phyloP scores from a whole-genome alignment of 2,329 filamentous ascomycete species.

The Daldinia sp. region DNA sequence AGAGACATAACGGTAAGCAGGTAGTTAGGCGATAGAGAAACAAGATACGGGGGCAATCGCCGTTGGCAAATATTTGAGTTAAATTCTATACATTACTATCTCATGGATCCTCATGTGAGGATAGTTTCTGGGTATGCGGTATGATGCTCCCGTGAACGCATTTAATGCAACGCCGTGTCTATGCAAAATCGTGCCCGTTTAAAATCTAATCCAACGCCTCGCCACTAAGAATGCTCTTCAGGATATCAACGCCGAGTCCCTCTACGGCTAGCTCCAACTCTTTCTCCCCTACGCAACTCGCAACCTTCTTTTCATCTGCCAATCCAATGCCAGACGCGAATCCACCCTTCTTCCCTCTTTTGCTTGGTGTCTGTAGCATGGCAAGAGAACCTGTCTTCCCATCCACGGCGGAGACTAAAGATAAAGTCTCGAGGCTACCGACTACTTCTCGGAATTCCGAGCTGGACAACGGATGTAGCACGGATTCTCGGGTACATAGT shows the following conservation, averaged over 20 bases:
- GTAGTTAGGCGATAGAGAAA: not conserved
- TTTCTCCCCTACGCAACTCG: slow-evolving; percentile 82
- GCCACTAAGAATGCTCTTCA: slow-evolving; percentile 72
- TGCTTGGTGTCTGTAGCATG: slow-evolving; percentile 76
- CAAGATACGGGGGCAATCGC: not conserved
- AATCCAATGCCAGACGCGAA: slow-evolving; percentile 61
- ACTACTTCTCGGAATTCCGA: slow-evolving; percentile 96
- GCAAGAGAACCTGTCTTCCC: slow-evolving; percentile 77
- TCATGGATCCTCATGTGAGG: slow-evolving; percentile 5
- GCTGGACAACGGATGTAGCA: slow-evolving; percentile 87
- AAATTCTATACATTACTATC: slow-evolving; percentile 23
- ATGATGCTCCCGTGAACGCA: slow-evolving; percentile 25
- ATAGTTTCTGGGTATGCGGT: slow-evolving; percentile 5
- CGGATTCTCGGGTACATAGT: slow-evolving; percentile 87
- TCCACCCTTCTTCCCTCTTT: slow-evolving; percentile 70
- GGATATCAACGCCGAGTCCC: slow-evolving; percentile 69
- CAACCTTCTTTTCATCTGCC: slow-evolving; percentile 80
- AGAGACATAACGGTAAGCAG: not conserved
- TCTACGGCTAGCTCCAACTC: slow-evolving; percentile 80
- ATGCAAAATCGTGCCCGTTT: slow-evolving; percentile 51
- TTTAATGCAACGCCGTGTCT: slow-evolving; percentile 43
- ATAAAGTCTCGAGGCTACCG: slow-evolving; percentile 87
- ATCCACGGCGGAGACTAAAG: slow-evolving; percentile 78
- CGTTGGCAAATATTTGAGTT: not conserved
- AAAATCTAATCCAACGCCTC: slow-evolving; percentile 65